Percentiles rank a stretch among this genome's conserved stretches.
phyloP scores from a whole-genome alignment of 179 eudicot species.

The Beta corolliflora region DNA sequence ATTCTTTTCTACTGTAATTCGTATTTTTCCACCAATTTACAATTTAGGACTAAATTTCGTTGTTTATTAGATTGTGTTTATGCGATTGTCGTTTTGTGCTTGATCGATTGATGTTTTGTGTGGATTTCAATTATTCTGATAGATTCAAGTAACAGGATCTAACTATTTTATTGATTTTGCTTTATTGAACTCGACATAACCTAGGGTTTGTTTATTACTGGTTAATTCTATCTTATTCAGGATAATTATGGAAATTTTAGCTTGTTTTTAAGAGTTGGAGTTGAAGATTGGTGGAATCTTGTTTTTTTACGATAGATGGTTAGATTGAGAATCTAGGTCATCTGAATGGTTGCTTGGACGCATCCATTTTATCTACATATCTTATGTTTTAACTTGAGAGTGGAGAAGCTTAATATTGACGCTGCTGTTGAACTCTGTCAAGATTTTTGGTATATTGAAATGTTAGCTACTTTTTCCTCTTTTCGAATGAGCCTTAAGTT shows the following conservation, averaged over 20 bases:
- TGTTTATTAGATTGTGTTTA: not conserved
- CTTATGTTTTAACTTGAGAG: no score
- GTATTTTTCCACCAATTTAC: not conserved
- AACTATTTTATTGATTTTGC: not conserved
- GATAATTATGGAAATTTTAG: not conserved
- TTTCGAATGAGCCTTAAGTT: not conserved
- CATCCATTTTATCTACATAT: no score
- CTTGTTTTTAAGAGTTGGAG: not conserved
- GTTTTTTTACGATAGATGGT: not conserved
- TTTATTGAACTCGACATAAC: not conserved
- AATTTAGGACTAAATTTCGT: not conserved
- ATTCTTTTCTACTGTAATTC: no score
- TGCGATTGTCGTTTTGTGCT: conserved; percentile 5
- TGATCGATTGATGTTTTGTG: not conserved
- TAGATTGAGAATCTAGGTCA: not conserved
- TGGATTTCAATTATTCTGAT: conserved; percentile 3
- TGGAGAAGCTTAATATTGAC: not conserved
- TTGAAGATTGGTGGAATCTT: conserved; percentile 5
- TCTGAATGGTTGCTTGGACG: not conserved
- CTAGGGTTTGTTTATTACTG: conserved; percentile 7
- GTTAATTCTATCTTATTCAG: not conserved
- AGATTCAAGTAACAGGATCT: conserved; percentile 18
- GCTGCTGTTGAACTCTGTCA: not conserved
- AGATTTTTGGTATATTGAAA: not conserved
- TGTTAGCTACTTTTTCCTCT: not conserved